A percentile compares a stretch with the other conserved stretches of the same genome.
Evolutionary conservation across 306 rosid species (phyloP).

Genomic region (Quillaja saponaria): DNA sequence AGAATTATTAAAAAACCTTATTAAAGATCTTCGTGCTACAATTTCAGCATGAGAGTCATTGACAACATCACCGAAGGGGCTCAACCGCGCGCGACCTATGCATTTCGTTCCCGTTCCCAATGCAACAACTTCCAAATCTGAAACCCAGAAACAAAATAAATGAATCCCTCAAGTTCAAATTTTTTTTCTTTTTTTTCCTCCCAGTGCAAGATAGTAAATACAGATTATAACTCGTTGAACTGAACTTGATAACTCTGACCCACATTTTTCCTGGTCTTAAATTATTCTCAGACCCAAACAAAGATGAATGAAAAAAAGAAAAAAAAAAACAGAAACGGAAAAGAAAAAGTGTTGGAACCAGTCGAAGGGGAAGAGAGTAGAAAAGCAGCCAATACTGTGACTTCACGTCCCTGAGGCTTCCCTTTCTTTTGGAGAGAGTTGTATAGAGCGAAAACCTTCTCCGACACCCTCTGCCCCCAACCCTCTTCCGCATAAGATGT

Average conservation of each 20-base stretch:
- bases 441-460: conserved; percentile 58
- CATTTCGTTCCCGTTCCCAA: conserved; percentile 95
- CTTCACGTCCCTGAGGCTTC: conserved; percentile 87
- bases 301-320: neutral
- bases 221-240: too few relatives aligned
- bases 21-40: conserved; percentile 74
- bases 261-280: neutral
- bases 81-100: conserved; percentile 71
- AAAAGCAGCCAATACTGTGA: conserved; percentile 79
- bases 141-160: conserved; percentile 4
- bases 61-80: conserved; percentile 67
- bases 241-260: too few relatives aligned
- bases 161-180: neutral
- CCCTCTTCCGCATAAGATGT: conserved; percentile 28
- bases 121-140: conserved; percentile 74
- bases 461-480: conserved; percentile 54
- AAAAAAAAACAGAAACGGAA: neutral
- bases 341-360: conserved; percentile 37
- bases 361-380: conserved; percentile 78
- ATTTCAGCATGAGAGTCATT: conserved; percentile 92
- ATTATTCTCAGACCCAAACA: neutral
- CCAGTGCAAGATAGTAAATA: too few relatives aligned
- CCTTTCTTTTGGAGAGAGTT: conserved; percentile 80
- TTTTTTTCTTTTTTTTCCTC: too few relatives aligned
- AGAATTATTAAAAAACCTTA: conserved; percentile 64